A percentile compares a stretch with the other conserved stretches of the same genome.
phyloP scores from a whole-genome alignment of 129 eudicot species.

The Oenanthe sinensis region DNA sequence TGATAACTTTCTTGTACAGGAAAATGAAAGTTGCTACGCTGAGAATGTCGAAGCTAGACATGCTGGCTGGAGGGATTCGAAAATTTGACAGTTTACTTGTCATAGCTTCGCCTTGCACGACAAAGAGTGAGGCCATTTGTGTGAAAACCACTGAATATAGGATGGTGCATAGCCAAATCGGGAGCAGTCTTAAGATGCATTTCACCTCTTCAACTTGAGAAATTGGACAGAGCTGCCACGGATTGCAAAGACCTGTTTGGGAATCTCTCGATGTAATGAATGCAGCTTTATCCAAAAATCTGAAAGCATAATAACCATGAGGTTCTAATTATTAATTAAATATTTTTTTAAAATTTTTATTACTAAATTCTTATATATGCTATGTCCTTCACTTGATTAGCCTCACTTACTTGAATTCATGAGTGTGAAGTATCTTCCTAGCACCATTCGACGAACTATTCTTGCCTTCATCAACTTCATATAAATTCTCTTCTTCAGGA shows the following conservation, averaged over 20 bases:
- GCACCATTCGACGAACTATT: conserved; percentile 29
- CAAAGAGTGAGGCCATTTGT: conserved; percentile 94
- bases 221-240: conserved; percentile 72
- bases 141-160: conserved; percentile 83
- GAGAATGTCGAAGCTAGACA: conserved; percentile 88
- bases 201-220: conserved; percentile 95
- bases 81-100: conserved; percentile 53
- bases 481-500: conserved; percentile 38
- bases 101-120: conserved; percentile 96
- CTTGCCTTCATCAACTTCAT: conserved; percentile 30
- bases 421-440: conserved; percentile 70
- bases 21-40: conserved; percentile 80
- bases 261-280: conserved; percentile 52
- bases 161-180: conserved; percentile 94
- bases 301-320: conserved; percentile 12
- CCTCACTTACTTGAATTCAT: conserved; percentile 74
- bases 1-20: conserved; percentile 57
- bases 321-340: background rate
- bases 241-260: conserved; percentile 32
- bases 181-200: conserved; percentile 74
- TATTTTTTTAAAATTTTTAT: no score
- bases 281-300: conserved; percentile 92
- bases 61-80: conserved; percentile 84
- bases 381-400: background rate
- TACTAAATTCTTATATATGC: background rate